Conservation (phyloP, 2,329 filamentous ascomycete species). For the Colletotrichum sojae region DNA sequence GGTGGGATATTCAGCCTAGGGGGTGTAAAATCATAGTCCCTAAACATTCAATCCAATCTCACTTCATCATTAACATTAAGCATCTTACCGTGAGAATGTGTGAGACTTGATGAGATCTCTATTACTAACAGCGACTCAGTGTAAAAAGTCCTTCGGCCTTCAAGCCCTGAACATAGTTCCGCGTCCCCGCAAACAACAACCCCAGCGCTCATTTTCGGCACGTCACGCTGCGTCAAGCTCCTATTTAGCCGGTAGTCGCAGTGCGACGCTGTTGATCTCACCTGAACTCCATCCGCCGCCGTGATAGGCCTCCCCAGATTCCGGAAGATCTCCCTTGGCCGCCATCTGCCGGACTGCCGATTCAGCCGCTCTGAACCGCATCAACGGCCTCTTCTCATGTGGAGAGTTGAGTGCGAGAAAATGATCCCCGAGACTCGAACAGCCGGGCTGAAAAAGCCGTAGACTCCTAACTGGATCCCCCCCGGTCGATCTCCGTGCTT, state of each 20-base stretch:
- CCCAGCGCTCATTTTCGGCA: not conserved
- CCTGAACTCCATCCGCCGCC: not conserved
- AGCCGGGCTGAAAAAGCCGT: not conserved
- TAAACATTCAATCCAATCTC: no score
- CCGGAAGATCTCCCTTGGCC: constrained; percentile 17
- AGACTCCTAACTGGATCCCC: constrained; percentile 4
- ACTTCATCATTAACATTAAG: no score
- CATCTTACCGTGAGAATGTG: no score
- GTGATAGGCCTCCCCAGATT: constrained; percentile 6
- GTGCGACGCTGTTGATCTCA: not conserved
- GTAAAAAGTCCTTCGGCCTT: not conserved
- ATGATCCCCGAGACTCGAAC: not conserved
- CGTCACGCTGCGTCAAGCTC: constrained; percentile 9
- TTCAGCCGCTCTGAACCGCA: constrained; percentile 22
- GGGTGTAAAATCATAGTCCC: no score
- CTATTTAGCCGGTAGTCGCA: constrained; percentile 30
- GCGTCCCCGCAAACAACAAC: not conserved
- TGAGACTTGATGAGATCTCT: not conserved
- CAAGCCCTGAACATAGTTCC: not conserved
- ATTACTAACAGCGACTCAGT: no score
- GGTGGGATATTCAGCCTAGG: no score
- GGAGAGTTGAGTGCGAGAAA: not conserved
- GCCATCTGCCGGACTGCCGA: constrained; percentile 14
- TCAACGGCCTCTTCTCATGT: not conserved
- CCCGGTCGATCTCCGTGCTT: not conserved